These are phyloP conservation scores for Coleophoma eucalyptorum DNA, from an alignment of 2,329 filamentous ascomycete species.

Conservation along the genomic window DNA sequence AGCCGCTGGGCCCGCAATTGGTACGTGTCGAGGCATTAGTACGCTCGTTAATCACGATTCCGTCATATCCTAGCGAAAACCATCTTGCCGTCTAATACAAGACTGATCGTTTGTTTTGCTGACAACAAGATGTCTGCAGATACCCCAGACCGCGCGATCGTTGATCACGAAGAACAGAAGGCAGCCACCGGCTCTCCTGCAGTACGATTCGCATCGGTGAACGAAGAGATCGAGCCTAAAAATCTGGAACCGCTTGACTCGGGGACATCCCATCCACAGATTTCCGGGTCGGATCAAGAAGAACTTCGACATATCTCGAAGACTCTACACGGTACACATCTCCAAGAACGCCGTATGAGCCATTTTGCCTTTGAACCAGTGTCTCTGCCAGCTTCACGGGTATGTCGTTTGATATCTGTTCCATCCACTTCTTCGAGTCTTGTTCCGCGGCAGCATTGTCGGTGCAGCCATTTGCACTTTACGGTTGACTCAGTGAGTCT, in stretches of 20 bases:
- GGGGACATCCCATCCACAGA: slow-evolving; percentile 14
- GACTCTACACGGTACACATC: slow-evolving; percentile 66
- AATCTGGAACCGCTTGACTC: slow-evolving; percentile 27
- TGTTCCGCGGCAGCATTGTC: not conserved
- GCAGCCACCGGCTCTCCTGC: slow-evolving; percentile 34
- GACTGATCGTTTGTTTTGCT: too few relatives aligned
- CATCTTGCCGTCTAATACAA: too few relatives aligned
- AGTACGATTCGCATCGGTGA: slow-evolving; percentile 69
- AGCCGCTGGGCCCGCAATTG: not conserved
- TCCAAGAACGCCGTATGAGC: slow-evolving; percentile 80
- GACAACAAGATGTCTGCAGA: not conserved
- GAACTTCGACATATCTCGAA: slow-evolving; percentile 50
- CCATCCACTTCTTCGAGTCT: not conserved
- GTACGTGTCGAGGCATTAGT: not conserved
- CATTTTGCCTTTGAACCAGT: slow-evolving; percentile 89
- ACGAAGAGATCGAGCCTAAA: slow-evolving; percentile 63
- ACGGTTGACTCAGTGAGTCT: too few relatives aligned
- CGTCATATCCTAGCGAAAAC: not conserved
- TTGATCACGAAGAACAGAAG: not conserved
- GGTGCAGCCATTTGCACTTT: too few relatives aligned
- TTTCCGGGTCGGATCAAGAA: slow-evolving; percentile 13
- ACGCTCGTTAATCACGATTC: not conserved
- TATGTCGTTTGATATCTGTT: slow-evolving; percentile 45
- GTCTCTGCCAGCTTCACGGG: slow-evolving; percentile 79
- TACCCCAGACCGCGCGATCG: not conserved